Conservation (phyloP, 768 basidiomycete species). For the Suillus sp. region DNA sequence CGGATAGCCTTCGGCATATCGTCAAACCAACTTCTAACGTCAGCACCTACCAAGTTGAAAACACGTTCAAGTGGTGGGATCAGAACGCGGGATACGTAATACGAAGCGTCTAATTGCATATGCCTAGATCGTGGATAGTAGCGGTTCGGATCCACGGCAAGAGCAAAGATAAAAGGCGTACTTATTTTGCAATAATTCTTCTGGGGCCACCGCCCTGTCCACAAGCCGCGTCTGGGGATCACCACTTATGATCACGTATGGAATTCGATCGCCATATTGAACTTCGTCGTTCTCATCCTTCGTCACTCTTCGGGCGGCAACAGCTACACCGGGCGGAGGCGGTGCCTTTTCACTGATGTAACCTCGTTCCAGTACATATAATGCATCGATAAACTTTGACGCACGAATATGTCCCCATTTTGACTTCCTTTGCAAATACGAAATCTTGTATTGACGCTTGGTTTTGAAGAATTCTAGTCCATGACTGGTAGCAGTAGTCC, state of each 20-base stretch:
- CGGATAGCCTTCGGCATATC: constrained; percentile 74
- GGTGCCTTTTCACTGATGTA: constrained; percentile 71
- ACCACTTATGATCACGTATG: constrained; percentile 82
- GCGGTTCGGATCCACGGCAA: not conserved
- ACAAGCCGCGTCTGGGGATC: constrained; percentile 65
- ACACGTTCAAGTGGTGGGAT: constrained; percentile 91
- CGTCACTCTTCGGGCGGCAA: constrained; percentile 75
- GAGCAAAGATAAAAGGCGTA: constrained; percentile 32
- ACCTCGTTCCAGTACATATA: not conserved
- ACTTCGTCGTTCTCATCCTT: constrained; percentile 81
- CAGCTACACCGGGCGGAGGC: constrained; percentile 90
- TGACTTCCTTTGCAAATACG: constrained; percentile 92
- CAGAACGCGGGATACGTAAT: constrained; percentile 86
- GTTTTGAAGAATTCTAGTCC: constrained; percentile 82
- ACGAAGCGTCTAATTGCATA: constrained; percentile 77
- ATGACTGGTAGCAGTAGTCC: constrained; percentile 80
- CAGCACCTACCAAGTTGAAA: constrained; percentile 88
- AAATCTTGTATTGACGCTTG: constrained; percentile 89
- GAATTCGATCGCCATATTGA: constrained; percentile 92
- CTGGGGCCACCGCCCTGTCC: constrained; percentile 74
- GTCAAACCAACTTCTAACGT: constrained; percentile 84
- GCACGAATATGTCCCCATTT: constrained; percentile 90
- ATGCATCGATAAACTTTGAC: constrained; percentile 14
- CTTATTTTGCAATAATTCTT: constrained; percentile 68
- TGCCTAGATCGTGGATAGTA: constrained; percentile 42